Percentiles rank a stretch among this genome's conserved stretches.
Conservation (phyloP, 805 yeast genomes). For the Vanderwaltozyma yarrowii region DNA sequence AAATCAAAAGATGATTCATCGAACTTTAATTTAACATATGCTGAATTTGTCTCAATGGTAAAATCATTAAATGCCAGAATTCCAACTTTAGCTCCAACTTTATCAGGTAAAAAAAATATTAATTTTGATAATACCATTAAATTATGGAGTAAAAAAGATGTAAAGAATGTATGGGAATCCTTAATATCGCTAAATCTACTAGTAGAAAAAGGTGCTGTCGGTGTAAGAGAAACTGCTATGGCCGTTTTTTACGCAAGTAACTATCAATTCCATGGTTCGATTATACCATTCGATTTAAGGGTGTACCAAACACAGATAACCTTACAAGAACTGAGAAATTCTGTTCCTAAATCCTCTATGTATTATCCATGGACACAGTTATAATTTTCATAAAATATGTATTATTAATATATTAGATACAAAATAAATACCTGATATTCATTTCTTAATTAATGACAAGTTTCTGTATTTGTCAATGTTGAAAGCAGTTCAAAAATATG, state of each 20-base stretch:
- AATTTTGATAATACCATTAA: conserved; percentile 33
- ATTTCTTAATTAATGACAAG: no score
- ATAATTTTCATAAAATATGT: conserved; percentile 7
- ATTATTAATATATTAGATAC: no score
- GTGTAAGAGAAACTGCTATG: conserved; percentile 32
- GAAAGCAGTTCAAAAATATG: no score
- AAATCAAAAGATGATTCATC: conserved; percentile 48
- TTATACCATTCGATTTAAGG: conserved; percentile 33
- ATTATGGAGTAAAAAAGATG: conserved; percentile 49
- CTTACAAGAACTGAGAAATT: conserved; percentile 38
- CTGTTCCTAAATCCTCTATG: conserved; percentile 23
- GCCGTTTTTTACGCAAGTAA: conserved; percentile 32
- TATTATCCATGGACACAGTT: conserved; percentile 27
- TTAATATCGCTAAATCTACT: conserved; percentile 47
- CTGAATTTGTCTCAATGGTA: conserved; percentile 58
- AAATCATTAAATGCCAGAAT: conserved; percentile 33
- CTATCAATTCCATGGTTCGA: conserved; percentile 31
- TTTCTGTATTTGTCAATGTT: no score
- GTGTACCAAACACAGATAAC: conserved; percentile 43
- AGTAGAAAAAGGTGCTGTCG: conserved; percentile 35
- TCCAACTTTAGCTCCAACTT: conserved; percentile 25
- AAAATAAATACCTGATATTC: no score
- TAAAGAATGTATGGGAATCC: conserved; percentile 67
- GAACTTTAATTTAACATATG: conserved; percentile 67
- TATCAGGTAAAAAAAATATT: conserved; percentile 24